These are phyloP conservation scores for Cercospora sp. DNA, from an alignment of 2,329 filamentous ascomycete genomes.

Conservation along the genomic window DNA sequence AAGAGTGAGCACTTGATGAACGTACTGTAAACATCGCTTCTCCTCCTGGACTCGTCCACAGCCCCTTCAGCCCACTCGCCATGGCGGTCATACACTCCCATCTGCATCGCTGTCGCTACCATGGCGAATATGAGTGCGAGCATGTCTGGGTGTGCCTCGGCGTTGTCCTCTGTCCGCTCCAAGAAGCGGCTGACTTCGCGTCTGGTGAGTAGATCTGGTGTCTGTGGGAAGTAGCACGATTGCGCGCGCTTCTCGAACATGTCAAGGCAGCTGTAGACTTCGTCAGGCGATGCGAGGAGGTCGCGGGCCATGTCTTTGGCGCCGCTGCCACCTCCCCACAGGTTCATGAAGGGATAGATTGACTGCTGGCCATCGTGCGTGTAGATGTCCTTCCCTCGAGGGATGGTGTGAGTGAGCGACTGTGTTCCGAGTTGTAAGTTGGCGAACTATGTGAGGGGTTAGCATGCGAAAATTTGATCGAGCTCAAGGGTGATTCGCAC, in stretches of 20 bases:
- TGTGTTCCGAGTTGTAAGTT: slow-evolving; percentile 43
- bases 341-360: slow-evolving; percentile 49
- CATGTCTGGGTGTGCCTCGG: slow-evolving; percentile 49
- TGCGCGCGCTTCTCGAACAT: slow-evolving; percentile 47
- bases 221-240: slow-evolving; percentile 48
- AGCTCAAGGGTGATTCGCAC: slow-evolving; percentile 35
- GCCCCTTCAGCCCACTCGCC: slow-evolving; percentile 43
- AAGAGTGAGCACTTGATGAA: slow-evolving; percentile 6
- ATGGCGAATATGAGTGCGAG: slow-evolving; percentile 52
- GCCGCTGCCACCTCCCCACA: slow-evolving; percentile 34
- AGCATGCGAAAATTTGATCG: slow-evolving; percentile 16
- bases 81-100: slow-evolving; percentile 47
- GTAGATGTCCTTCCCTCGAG: slow-evolving; percentile 44
- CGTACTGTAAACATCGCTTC: slow-evolving; percentile 50
- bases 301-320: slow-evolving; percentile 32
- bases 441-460: slow-evolving; percentile 41
- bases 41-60: slow-evolving; percentile 40
- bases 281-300: slow-evolving; percentile 43
- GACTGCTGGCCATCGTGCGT: slow-evolving; percentile 36
- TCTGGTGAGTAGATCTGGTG: slow-evolving; percentile 46
- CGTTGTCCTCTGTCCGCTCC: slow-evolving; percentile 44
- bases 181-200: slow-evolving; percentile 50
- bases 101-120: slow-evolving; percentile 49
- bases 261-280: slow-evolving; percentile 44
- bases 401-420: slow-evolving; percentile 47